Evolutionary conservation across 768 basidiomycete species (phyloP).

Genomic region (Ephemerocybe angulata): DNA sequence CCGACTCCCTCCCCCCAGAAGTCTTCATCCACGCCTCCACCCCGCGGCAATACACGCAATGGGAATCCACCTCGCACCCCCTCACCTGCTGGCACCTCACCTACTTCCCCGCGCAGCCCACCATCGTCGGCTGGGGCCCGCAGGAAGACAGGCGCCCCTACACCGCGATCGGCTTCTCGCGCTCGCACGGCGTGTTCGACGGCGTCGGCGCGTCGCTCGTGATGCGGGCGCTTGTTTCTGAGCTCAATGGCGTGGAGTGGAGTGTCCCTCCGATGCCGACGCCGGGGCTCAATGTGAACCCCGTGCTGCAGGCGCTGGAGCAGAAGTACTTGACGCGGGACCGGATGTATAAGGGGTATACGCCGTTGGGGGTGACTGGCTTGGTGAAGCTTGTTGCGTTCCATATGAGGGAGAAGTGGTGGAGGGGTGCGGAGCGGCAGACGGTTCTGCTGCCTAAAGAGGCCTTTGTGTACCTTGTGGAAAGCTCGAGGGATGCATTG

Average conservation of each 20-base stretch:
- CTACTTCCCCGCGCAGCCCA: conserved; percentile 32
- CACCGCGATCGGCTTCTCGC: conserved; percentile 40
- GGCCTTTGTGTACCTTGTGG: conserved; percentile 26
- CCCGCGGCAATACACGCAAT: conserved; percentile 32
- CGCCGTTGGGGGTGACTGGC: conserved; percentile 25
- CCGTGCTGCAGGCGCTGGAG: conserved; percentile 29
- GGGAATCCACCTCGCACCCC: conserved; percentile 30
- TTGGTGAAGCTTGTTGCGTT: conserved; percentile 30
- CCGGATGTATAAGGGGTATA: conserved; percentile 12
- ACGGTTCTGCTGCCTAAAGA: conserved; percentile 32
- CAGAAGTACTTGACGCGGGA: conserved; percentile 4
- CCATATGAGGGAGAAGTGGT: conserved; percentile 35
- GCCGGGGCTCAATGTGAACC: conserved; percentile 31
- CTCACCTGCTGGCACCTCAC: conserved; percentile 45
- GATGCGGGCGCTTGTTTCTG: conserved; percentile 36
- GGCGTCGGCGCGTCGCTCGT: conserved; percentile 36
- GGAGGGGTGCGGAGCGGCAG: conserved; percentile 32
- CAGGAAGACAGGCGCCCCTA: conserved; percentile 24
- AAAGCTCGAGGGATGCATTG: conserved; percentile 25
- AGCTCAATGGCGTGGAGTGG: conserved; percentile 37
- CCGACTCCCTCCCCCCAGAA: conserved; percentile 32
- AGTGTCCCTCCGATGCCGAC: conserved; percentile 29
- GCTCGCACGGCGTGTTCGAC: conserved; percentile 41
- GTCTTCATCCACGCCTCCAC: conserved; percentile 38
- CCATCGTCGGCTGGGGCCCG: background rate